A percentile compares a stretch with the other conserved stretches of the same genome.
phyloP scores from a whole-genome alignment of 2,329 filamentous ascomycete species.

The Hypoxylon sp. region DNA sequence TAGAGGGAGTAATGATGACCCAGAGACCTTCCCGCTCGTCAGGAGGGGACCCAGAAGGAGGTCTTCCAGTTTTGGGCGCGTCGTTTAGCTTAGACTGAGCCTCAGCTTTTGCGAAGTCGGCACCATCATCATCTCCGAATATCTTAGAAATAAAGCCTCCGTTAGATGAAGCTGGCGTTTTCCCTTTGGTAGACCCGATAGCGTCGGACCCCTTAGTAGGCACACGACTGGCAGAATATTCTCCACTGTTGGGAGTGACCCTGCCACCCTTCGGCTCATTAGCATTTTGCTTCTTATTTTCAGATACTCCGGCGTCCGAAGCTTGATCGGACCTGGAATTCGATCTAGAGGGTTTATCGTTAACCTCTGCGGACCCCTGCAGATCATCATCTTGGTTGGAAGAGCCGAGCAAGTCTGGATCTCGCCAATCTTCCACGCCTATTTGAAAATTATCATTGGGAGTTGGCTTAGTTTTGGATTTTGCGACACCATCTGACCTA shows the following conservation, averaged over 20 bases:
- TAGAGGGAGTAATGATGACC: conserved; percentile 96
- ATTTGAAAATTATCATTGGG: conserved; percentile 77
- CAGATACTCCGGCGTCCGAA: conserved; percentile 36
- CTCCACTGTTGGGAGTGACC: conserved; percentile 78
- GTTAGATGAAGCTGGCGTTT: conserved; percentile 38
- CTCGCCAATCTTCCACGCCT: conserved; percentile 88
- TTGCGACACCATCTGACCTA: conserved; percentile 45
- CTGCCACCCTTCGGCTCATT: conserved; percentile 71
- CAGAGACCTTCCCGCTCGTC: conserved; percentile 82
- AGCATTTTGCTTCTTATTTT: conserved; percentile 49
- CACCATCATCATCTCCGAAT: conserved; percentile 61
- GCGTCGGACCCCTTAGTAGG: conserved; percentile 51
- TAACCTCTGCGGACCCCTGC: conserved; percentile 40
- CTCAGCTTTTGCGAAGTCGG: conserved; percentile 51
- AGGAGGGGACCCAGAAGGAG: conserved; percentile 45
- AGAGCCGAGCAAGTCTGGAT: conserved; percentile 75
- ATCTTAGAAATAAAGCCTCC: conserved; percentile 63
- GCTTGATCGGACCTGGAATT: conserved; percentile 42
- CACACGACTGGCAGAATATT: conserved; percentile 67
- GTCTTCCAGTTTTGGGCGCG: conserved; percentile 42
- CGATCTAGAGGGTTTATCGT: conserved; percentile 50
- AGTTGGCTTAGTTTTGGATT: conserved; percentile 41
- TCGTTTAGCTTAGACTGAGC: conserved; percentile 48
- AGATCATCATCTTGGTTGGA: conserved; percentile 47
- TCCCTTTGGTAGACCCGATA: conserved; percentile 49